A percentile compares a stretch with the other conserved stretches of the same genome.
Evolutionary conservation across 768 basidiomycete species (phyloP).

Genomic region (Suillus americanus): DNA sequence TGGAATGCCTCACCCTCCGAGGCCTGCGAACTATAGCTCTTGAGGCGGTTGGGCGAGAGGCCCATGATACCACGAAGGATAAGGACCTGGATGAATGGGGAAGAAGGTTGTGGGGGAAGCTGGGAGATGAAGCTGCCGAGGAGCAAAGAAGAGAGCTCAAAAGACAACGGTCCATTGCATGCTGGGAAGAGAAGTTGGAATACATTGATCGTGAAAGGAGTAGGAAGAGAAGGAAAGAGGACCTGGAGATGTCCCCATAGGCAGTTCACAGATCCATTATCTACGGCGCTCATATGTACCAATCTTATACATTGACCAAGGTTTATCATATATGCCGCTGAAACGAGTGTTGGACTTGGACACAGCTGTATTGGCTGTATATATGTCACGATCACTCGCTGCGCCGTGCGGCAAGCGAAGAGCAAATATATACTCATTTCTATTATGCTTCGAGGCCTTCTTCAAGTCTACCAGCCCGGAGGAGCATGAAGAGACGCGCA

Average conservation of each 20-base stretch:
- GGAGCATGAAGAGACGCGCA: background rate
- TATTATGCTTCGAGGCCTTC: too few species aligned
- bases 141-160: constrained; percentile 26
- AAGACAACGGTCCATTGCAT: constrained; percentile 37
- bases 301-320: background rate
- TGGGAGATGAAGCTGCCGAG: constrained; percentile 36
- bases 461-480: too few species aligned
- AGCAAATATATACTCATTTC: too few species aligned
- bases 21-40: constrained; percentile 56
- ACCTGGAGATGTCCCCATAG: constrained; percentile 27
- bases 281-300: background rate
- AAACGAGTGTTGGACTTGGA: background rate
- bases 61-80: constrained; percentile 28
- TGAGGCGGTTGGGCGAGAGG: constrained; percentile 52
- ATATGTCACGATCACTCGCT: too few species aligned
- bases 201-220: constrained; percentile 23
- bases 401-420: too few species aligned
- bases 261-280: background rate
- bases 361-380: too few species aligned
- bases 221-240: constrained; percentile 18
- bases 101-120: constrained; percentile 39
- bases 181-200: constrained; percentile 45
- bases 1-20: constrained; percentile 48
- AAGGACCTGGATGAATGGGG: constrained; percentile 54
- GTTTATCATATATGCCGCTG: background rate